phyloP scores from a whole-genome alignment of 1,284 basidiomycete genomes.

The Irpex rosettiformis region DNA sequence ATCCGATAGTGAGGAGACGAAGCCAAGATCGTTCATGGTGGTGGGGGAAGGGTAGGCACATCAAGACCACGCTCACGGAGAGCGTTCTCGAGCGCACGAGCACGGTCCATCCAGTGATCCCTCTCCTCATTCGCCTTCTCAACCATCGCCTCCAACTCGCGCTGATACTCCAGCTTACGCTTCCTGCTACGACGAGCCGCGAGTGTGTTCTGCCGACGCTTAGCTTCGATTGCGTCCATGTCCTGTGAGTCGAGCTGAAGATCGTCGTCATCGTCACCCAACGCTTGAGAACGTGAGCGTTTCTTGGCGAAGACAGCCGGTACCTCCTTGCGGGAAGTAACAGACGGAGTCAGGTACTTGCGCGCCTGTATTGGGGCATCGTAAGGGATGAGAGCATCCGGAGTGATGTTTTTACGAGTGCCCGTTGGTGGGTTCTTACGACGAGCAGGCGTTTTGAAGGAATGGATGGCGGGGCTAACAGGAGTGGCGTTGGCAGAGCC shows the following conservation, averaged over 20 bases:
- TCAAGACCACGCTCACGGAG: constrained; percentile 44
- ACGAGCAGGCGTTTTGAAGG: constrained; percentile 18
- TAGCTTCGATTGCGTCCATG: constrained; percentile 67
- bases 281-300: constrained; percentile 47
- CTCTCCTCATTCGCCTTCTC: constrained; percentile 45
- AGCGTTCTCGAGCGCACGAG: constrained; percentile 44
- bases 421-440: constrained; percentile 37
- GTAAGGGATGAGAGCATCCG: constrained; percentile 38
- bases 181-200: constrained; percentile 73
- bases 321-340: constrained; percentile 48
- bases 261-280: constrained; percentile 50
- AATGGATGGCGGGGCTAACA: constrained; percentile 26
- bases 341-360: constrained; percentile 42
- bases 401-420: constrained; percentile 42
- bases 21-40: constrained; percentile 19
- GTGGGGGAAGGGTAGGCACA: constrained; percentile 34
- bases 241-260: constrained; percentile 38
- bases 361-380: constrained; percentile 47
- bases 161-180: constrained; percentile 74
- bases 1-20: constrained; percentile 12
- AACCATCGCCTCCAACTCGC: constrained; percentile 52
- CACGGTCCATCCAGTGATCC: constrained; percentile 49
- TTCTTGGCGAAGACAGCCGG: constrained; percentile 51
- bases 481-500: constrained; percentile 29
- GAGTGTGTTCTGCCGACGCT: constrained; percentile 78